Evolutionary conservation across 2,329 filamentous ascomycete species (phyloP).

Genomic region (Hyphodiscus sp.): DNA sequence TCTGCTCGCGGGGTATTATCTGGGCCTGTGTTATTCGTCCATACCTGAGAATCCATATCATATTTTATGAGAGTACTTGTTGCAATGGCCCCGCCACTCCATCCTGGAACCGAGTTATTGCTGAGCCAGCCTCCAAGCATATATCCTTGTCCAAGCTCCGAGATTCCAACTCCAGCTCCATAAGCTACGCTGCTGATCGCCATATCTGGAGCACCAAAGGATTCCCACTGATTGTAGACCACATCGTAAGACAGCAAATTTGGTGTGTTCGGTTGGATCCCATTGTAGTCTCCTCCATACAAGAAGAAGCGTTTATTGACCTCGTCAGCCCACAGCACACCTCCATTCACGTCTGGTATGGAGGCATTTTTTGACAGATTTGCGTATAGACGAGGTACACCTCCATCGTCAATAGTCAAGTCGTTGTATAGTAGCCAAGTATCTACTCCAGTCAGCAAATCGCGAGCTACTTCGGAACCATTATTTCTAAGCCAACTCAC

Average conservation of each 20-base stretch:
- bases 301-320: constrained; percentile 58
- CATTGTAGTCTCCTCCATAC: constrained; percentile 52
- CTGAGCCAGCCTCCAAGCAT: constrained; percentile 59
- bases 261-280: constrained; percentile 38
- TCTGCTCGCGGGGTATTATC: constrained; percentile 50
- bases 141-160: constrained; percentile 49
- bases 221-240: constrained; percentile 49
- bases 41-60: constrained; percentile 45
- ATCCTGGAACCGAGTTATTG: constrained; percentile 44
- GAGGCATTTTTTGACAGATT: constrained; percentile 53
- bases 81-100: constrained; percentile 42
- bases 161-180: constrained; percentile 49
- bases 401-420: constrained; percentile 39
- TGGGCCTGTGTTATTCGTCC: constrained; percentile 48
- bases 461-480: neutral
- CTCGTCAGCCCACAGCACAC: constrained; percentile 51
- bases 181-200: constrained; percentile 44
- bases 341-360: constrained; percentile 45
- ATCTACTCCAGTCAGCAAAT: constrained; percentile 32
- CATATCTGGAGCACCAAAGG: constrained; percentile 33
- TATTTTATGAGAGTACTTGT: constrained; percentile 49
- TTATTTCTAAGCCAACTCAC: constrained; percentile 34
- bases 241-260: constrained; percentile 52
- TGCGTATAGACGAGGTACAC: constrained; percentile 44
- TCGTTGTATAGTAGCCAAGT: constrained; percentile 51